Conservation (phyloP, 192 early-diverging fungal genomes). For the Linnemannia hyalina region DNA sequence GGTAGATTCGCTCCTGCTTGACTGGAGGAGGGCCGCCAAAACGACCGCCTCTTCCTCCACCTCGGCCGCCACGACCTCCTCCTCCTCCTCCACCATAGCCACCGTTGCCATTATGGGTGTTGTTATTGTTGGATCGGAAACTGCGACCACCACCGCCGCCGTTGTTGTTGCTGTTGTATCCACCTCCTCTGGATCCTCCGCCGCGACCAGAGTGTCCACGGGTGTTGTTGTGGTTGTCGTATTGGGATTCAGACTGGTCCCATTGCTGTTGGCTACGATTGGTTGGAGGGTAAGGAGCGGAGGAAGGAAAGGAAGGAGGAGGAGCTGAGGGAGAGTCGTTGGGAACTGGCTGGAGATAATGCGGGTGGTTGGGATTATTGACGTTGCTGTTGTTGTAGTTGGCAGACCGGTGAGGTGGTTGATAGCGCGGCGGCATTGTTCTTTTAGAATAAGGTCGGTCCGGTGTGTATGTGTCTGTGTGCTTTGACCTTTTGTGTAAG, state of each 20-base stretch:
- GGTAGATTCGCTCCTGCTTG: conserved; percentile 41
- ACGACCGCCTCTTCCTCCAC: conserved; percentile 24
- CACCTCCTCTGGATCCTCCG: conserved; percentile 1
- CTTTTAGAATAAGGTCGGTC: background rate
- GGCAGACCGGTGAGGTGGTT: conserved; percentile 30
- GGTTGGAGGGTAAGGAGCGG: conserved; percentile 39
- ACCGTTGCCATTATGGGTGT: background rate
- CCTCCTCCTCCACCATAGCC: conserved; percentile 16
- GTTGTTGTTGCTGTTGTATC: conserved; percentile 8
- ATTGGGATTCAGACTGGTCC: conserved; percentile 24
- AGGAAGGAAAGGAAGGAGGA: background rate
- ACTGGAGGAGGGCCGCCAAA: conserved; percentile 22
- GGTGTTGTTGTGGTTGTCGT: conserved; percentile 9
- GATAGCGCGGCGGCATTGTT: conserved; percentile 51
- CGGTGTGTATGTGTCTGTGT: background rate
- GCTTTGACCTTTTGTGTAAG: background rate
- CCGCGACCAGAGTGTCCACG: conserved; percentile 13
- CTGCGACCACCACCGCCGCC: conserved; percentile 18
- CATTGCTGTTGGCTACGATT: conserved; percentile 23
- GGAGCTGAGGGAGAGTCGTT: conserved; percentile 4
- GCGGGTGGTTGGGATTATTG: conserved; percentile 52
- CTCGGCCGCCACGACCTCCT: conserved; percentile 25
- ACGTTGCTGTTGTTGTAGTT: conserved; percentile 51
- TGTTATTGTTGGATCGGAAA: conserved; percentile 9
- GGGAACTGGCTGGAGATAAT: conserved; percentile 36